Base-by-base conservation (phyloP, 1,284 basidiomycete genomes). In the Tremellales sp. region DNA sequence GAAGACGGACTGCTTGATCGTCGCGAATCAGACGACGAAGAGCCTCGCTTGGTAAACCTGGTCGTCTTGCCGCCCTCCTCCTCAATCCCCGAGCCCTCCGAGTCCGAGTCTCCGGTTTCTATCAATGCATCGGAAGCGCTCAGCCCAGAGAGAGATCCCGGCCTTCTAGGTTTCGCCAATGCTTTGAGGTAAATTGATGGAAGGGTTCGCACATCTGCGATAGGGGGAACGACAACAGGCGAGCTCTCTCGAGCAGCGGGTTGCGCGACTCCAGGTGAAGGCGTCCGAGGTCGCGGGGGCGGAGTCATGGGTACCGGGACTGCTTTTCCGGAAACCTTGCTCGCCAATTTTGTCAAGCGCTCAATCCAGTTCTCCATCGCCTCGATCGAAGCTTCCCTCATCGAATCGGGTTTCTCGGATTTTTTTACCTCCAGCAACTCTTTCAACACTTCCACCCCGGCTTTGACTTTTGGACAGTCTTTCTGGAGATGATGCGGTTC, bases 61-160 rank as follows among this genome's bases (percentile, higher is more conserved):
- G 16, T 14, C 8, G 14, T 46, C 24, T 14, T 16, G 9, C 19
- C 12, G 7, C 28, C 7, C 1, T 45, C 35, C 22, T 13, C 19
- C 5, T 38, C 25, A 14, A 13, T 28, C 13, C 18, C 43, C 13
- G 43, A 42, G n/a, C 33, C 35, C 21, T 50, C 51, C 10, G 47
- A 49, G 13, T 49, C 47, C 8, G 51, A 43, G 14, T 52, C 47
- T 28, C 32, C 32, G 1, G 66, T 69, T 50, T 69, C 66, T 33
- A 69, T 67, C 21, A 64, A 51, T 0, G 66, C 66, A 42, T 69
- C 66, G 14, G 65, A 67, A 13, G 63, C 65, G 48, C 66, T 69
- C 3, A 66, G 47, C 2, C 63, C 61, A 9, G 66, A 68, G 21
- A 57, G 43, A 14, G 66, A 67, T 1, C 63, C 63, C 0, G 65